Evolutionary conservation across 2,329 filamentous ascomycete species (phyloP), one percentile per base, ranked within the genome.

Genomic region (Arthrobotrys musiformis): DNA sequence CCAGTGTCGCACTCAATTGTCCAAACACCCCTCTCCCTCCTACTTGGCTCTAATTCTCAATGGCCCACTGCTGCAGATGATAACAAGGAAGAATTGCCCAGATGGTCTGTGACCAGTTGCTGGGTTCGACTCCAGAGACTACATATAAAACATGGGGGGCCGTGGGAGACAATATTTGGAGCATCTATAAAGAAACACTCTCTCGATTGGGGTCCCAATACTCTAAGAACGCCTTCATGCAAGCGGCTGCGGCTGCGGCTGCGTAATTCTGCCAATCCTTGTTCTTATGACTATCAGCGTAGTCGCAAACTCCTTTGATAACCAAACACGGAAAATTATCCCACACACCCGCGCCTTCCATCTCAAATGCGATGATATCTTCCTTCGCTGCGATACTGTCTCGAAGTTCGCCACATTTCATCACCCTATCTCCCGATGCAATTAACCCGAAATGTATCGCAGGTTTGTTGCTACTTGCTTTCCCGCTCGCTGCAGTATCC

Each of bases 241-340:
- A 82, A 11, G 81, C 83, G 2, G 82, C 83, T 7, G 81, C 83
- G 4, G 75, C 81, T 4, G 70, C 80, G 1, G 81, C 82, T 0
- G 84, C 83, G 24, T 61, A 62, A 15, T 50, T 37, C 30, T 70
- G 66, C 54, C 54, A 70, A 1, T 17, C 15, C 17, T 85, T 82
- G 24, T 81, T 82, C 79, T 85, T 85, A 63, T 85, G 83, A 0
- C 81, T 82, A 66, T 85, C 84, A 0, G 83, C 80, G 54, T 85
- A 85, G 60, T 86, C 83, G 28, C 82, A 85, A 0, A 85, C 84
- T 0, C 83, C 83, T 8, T 85, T 84, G 52, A 86, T 82, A 0
- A 84, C 78, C 0, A 86, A 73, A 5, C 83, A 84, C 0, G 84
- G 84, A 0, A 85, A 63, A 0, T 79, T 75, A 42, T 81, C 78